These are phyloP conservation scores for Populus trichocarpa DNA, from an alignment of 441 rosid species.

Conservation along the genomic window DNA sequence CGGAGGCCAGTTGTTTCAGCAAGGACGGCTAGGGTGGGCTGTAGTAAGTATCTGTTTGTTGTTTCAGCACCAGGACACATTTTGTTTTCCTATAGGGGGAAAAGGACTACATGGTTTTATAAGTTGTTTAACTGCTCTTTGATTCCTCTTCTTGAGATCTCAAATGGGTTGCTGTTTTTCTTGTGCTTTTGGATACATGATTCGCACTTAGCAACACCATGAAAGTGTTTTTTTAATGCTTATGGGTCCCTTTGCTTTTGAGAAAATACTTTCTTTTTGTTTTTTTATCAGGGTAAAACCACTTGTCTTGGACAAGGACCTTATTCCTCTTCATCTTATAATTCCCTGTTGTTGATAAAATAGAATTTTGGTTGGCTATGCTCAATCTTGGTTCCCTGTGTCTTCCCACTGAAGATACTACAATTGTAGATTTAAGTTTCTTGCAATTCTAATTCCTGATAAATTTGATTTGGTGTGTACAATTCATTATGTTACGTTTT, in stretches of 20 bases:
- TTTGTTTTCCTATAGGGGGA: background rate
- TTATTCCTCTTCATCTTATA: background rate
- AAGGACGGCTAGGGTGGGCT: too few species aligned
- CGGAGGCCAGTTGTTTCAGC: too few species aligned
- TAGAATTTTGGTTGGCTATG: background rate
- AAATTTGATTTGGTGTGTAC: background rate
- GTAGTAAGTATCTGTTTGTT: background rate
- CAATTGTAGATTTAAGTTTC: background rate
- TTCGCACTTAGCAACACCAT: background rate
- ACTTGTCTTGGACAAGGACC: conserved; percentile 20
- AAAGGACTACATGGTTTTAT: background rate
- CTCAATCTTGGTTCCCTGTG: background rate
- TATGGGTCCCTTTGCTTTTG: background rate
- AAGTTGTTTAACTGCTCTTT: background rate
- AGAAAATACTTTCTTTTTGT: background rate
- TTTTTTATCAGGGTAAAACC: background rate
- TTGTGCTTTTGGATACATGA: background rate
- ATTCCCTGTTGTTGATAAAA: background rate
- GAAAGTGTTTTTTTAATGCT: background rate
- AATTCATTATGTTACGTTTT: conserved; percentile 1
- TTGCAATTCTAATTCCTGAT: conserved; percentile 3
- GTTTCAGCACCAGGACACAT: background rate
- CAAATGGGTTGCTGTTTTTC: too few species aligned
- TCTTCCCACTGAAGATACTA: background rate
- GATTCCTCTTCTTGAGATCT: background rate